These are phyloP conservation scores for Cyclotella distinguenda DNA, from an alignment of 108 stramenopile genomes.

Conservation along the genomic window DNA sequence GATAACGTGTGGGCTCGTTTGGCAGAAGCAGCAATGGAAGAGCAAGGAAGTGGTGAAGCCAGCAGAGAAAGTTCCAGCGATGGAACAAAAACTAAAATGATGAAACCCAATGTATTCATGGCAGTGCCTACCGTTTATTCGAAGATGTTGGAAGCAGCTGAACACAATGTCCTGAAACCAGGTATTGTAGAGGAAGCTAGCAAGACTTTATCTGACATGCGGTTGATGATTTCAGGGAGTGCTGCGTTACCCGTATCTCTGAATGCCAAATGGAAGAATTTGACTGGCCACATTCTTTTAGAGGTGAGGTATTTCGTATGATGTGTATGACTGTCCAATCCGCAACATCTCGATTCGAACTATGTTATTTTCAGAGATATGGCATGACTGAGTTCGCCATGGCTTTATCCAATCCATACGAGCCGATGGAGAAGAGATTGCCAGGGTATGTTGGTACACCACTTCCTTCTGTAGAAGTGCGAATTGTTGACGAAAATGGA, in stretches of 20 bases:
- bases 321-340: no score
- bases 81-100: neutral
- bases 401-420: slow-evolving; percentile 54
- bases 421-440: slow-evolving; percentile 18
- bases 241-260: slow-evolving; percentile 47
- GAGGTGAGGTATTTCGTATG: no score
- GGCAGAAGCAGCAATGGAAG: slow-evolving; percentile 24
- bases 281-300: slow-evolving; percentile 54
- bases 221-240: slow-evolving; percentile 49
- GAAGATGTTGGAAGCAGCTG: slow-evolving; percentile 23
- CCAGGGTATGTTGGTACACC: slow-evolving; percentile 55
- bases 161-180: slow-evolving; percentile 15
- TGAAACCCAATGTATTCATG: slow-evolving; percentile 16
- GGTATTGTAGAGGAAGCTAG: slow-evolving; percentile 22
- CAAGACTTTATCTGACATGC: slow-evolving; percentile 39
- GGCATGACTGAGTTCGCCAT: slow-evolving; percentile 67
- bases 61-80: neutral
- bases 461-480: slow-evolving; percentile 49
- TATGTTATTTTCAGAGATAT: slow-evolving; percentile 29
- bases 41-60: neutral
- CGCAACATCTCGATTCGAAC: no score
- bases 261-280: slow-evolving; percentile 40
- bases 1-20: slow-evolving; percentile 35
- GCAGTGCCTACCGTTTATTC: slow-evolving; percentile 25
- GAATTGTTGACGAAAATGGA: slow-evolving; percentile 41